Evolutionary conservation across 495 filamentous ascomycete genomes (phyloP).

Genomic region (Aspergillus wentii): DNA sequence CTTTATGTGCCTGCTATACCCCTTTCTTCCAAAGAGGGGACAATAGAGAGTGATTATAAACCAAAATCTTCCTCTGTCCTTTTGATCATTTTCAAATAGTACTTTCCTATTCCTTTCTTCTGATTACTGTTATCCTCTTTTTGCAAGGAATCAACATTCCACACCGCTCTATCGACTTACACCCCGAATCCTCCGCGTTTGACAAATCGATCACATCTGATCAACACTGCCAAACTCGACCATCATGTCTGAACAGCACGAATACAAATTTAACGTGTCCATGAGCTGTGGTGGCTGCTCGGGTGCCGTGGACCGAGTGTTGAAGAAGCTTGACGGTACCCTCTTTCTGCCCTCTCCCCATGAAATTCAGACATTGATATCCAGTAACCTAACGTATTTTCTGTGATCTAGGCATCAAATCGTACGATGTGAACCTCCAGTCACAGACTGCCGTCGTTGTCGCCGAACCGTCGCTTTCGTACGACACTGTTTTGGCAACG

Average conservation of each 20-base stretch:
- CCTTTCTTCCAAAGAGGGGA: too few relatives aligned
- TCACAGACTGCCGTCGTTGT: conserved; percentile 71
- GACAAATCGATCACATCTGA: too few relatives aligned
- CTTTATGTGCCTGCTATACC: too few relatives aligned
- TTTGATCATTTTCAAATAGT: too few relatives aligned
- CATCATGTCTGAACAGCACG: conserved; percentile 57
- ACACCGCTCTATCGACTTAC: too few relatives aligned
- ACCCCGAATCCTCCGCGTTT: too few relatives aligned
- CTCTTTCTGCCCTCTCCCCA: conserved; percentile 5
- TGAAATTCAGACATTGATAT: neutral
- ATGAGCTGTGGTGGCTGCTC: conserved; percentile 71
- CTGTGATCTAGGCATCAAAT: conserved; percentile 64
- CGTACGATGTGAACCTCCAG: conserved; percentile 81
- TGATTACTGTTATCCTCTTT: too few relatives aligned
- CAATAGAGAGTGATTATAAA: too few relatives aligned
- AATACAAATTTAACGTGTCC: conserved; percentile 65
- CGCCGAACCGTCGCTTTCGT: conserved; percentile 58
- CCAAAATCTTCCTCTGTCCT: too few relatives aligned
- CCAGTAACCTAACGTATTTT: neutral
- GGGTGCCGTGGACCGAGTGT: conserved; percentile 77
- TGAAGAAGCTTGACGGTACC: conserved; percentile 88
- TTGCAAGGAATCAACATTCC: too few relatives aligned
- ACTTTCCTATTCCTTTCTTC: too few relatives aligned
- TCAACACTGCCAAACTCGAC: neutral
- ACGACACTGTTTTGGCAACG: conserved; percentile 75